Evolutionary conservation across 208 protist genomes (phyloP), one percentile per base, ranked within the genome.

Genomic region (Paratrypanosoma confusum): DNA sequence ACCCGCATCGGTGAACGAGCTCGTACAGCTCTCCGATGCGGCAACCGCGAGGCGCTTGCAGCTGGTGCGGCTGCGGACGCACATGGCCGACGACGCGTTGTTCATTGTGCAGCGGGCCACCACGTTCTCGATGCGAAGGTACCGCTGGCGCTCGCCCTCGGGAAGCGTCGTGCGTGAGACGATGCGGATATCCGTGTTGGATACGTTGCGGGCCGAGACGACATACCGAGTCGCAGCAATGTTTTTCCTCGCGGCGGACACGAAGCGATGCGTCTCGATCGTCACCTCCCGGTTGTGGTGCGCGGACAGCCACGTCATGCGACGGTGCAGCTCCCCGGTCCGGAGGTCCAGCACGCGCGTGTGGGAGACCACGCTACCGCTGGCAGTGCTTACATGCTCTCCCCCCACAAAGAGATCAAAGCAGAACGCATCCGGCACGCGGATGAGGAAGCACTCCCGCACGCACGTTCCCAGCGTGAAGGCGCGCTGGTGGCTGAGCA

Each of bases 171-270:
- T 82, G 35, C 76, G 71, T 7, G 79, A 89, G 34, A 89, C 65
- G 46, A 92, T 65, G 36, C 79, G 78, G 44, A 92, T 84, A 39
- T 92, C 79, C 0, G 83, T 86, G 49, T 85, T 86, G 18, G 67
- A 61, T 13, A 81, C 79, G 48, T 92, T 88, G n/a, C 63, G 65
- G 13, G 75, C 83, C 16, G 58, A 74, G 44, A 93, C 68, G 36
- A 50, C 66, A 55, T 81, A 78, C 36, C 68, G 69, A 29, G 83
- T 38, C 3, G 55, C 67, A 23, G 79, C 77, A 31, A 87, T 80
- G 35, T 81, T 81, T 41, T 64, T 62, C n/a, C 59, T 62, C 24
- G 63, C 65, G 10, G 50, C 57, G 16, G 80, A 90, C 11, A 72
- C 69, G 43, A 89, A 76, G 22, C 84, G 76, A 13, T 62, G 68